Percentiles rank a stretch among this genome's conserved stretches.
phyloP scores from a whole-genome alignment of 352 stramenopile genomes.

The Phytophthora sp. region DNA sequence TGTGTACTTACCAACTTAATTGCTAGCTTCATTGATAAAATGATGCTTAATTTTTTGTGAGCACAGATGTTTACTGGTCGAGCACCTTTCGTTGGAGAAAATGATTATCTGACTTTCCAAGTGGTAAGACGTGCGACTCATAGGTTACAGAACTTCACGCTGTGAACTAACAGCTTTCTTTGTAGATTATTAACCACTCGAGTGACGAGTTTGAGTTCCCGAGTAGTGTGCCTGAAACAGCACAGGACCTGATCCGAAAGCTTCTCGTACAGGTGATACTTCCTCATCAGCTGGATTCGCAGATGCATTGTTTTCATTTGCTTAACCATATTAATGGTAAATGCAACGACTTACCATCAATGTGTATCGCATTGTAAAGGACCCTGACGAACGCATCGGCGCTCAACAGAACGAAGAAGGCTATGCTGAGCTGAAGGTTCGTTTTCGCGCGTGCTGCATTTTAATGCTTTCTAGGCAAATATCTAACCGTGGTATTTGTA shows the following conservation, averaged over 20 bases:
- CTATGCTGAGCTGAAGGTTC: constrained; percentile 73
- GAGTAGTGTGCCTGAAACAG: constrained; percentile 61
- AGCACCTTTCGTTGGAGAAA: constrained; percentile 90
- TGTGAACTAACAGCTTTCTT: no score
- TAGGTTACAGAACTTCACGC: no score
- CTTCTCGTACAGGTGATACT: constrained; percentile 69
- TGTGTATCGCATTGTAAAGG: constrained; percentile 25
- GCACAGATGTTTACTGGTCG: constrained; percentile 79
- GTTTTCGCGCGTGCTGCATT: neutral
- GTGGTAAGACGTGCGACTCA: constrained; percentile 42
- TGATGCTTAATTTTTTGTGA: no score
- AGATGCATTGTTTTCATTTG: no score
- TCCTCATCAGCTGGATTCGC: no score
- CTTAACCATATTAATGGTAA: no score
- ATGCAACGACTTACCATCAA: no score
- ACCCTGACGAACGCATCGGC: constrained; percentile 70
- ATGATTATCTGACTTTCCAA: constrained; percentile 93
- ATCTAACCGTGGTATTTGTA: constrained; percentile 3
- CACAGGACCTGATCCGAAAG: constrained; percentile 75
- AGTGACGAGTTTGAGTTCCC: constrained; percentile 83
- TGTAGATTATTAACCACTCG: constrained; percentile 83
- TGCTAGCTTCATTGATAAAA: no score
- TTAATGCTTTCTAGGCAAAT: neutral
- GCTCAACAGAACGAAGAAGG: constrained; percentile 70
- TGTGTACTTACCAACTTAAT: neutral